Evolutionary conservation across 2,329 filamentous ascomycete genomes (phyloP).

Genomic region (Fusarium scirpi): DNA sequence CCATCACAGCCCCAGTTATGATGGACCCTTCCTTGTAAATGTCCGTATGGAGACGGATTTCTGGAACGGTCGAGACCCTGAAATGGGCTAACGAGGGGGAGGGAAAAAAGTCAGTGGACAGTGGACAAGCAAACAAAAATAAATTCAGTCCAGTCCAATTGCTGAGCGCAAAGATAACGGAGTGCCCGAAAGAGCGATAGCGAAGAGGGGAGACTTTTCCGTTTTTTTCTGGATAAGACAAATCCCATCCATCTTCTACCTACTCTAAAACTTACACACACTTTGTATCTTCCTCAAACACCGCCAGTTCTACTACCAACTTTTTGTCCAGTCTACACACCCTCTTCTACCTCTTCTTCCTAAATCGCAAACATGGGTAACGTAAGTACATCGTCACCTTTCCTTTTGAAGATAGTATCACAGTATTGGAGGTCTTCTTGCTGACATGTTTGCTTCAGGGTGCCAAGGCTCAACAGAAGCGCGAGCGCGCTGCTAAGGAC

Average conservation of each 20-base stretch:
- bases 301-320: constrained; percentile 25
- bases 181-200: constrained; percentile 28
- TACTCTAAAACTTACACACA: constrained; percentile 20
- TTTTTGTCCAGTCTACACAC: constrained; percentile 8
- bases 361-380: constrained; percentile 52
- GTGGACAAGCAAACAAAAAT: neutral
- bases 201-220: constrained; percentile 28
- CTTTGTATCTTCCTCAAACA: constrained; percentile 26
- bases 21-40: neutral
- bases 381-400: constrained; percentile 44
- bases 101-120: neutral
- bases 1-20: neutral
- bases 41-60: neutral
- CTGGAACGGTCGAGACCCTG: constrained; percentile 40
- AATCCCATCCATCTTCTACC: constrained; percentile 22
- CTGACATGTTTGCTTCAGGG: constrained; percentile 58
- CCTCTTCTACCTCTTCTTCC: constrained; percentile 15
- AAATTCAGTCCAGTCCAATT: constrained; percentile 12
- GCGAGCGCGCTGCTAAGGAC: constrained; percentile 77
- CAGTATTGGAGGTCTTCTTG: neutral
- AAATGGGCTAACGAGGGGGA: constrained; percentile 15
- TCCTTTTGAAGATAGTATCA: neutral
- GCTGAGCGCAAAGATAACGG: constrained; percentile 35
- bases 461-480: constrained; percentile 77
- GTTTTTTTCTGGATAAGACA: constrained; percentile 26